Percentiles rank a stretch among this genome's conserved stretches.
Evolutionary conservation across 495 filamentous ascomycete species (phyloP).

Genomic region (Tirmania nivea): DNA sequence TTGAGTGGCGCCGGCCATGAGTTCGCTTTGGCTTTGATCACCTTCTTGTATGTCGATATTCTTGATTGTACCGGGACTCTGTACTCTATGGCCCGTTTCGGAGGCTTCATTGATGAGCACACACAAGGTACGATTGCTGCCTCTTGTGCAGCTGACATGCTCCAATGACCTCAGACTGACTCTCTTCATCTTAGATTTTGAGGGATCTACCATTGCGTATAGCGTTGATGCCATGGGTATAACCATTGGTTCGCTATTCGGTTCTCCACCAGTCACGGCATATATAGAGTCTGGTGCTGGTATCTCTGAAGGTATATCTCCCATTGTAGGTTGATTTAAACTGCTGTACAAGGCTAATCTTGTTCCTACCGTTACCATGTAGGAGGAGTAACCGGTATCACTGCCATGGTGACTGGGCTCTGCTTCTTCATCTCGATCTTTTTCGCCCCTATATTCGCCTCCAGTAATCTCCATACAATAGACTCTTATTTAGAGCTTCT

Average conservation of each 20-base stretch:
- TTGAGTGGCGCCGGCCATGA: constrained; percentile 39
- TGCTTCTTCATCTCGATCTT: constrained; percentile 74
- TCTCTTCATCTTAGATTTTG: constrained; percentile 38
- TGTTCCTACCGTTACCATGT: neutral
- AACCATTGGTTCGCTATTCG: constrained; percentile 54
- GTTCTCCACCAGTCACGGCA: constrained; percentile 54
- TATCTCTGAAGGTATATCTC: constrained; percentile 43
- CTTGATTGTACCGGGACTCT: constrained; percentile 41
- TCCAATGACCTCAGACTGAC: neutral
- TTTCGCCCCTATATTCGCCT: constrained; percentile 71
- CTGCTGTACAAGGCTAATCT: neutral
- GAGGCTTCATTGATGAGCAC: constrained; percentile 39
- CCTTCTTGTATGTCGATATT: constrained; percentile 72
- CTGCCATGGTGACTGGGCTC: constrained; percentile 49
- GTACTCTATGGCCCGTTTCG: constrained; percentile 67
- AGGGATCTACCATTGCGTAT: constrained; percentile 55
- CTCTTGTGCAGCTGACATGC: neutral
- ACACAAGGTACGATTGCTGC: constrained; percentile 9
- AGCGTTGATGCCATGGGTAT: constrained; percentile 57
- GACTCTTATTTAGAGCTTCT: no score
- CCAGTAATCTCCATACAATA: constrained; percentile 20
- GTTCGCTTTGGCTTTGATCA: constrained; percentile 59
- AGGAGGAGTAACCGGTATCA: constrained; percentile 50
- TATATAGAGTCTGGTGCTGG: constrained; percentile 69
- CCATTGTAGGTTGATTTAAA: neutral